These are phyloP conservation scores for carrot (Daucus carota) DNA, from an alignment of 129 eudicot genomes.

Conservation along the genomic window DNA sequence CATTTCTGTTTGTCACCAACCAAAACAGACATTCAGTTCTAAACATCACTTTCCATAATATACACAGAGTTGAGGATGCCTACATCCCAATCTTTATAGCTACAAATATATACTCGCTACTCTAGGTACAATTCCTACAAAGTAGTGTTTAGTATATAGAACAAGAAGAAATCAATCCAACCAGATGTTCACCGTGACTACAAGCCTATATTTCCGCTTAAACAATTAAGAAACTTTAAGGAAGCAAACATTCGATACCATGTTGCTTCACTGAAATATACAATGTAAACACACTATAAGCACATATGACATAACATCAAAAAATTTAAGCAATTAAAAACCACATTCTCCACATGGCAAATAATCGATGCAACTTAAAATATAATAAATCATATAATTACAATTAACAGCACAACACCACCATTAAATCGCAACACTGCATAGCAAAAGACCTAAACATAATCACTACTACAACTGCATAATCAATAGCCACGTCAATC, in stretches of 20 bases:
- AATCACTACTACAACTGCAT: background rate
- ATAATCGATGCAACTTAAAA: background rate
- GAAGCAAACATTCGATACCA: background rate
- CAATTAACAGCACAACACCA: background rate
- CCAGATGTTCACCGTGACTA: background rate
- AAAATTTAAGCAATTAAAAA: too few relatives aligned
- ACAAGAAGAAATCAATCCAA: background rate
- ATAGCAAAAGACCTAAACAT: background rate
- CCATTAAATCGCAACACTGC: background rate
- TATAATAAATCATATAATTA: too few relatives aligned
- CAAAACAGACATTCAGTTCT: conserved; percentile 49
- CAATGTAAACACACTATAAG: background rate
- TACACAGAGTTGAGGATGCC: too few relatives aligned
- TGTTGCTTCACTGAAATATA: background rate
- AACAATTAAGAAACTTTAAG: background rate
- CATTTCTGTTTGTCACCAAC: conserved; percentile 35
- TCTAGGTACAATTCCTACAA: background rate
- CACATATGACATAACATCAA: background rate
- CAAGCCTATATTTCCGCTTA: background rate
- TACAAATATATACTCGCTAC: too few relatives aligned
- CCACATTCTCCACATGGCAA: background rate
- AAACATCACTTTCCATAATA: conserved; percentile 9
- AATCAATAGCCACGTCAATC: too few relatives aligned
- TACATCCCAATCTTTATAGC: background rate
- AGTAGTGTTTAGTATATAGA: background rate